Percentiles rank a stretch among this genome's conserved stretches.
These are phyloP conservation scores for Periconia digitata DNA, from an alignment of 2,329 filamentous ascomycete species.

Conservation along the genomic window DNA sequence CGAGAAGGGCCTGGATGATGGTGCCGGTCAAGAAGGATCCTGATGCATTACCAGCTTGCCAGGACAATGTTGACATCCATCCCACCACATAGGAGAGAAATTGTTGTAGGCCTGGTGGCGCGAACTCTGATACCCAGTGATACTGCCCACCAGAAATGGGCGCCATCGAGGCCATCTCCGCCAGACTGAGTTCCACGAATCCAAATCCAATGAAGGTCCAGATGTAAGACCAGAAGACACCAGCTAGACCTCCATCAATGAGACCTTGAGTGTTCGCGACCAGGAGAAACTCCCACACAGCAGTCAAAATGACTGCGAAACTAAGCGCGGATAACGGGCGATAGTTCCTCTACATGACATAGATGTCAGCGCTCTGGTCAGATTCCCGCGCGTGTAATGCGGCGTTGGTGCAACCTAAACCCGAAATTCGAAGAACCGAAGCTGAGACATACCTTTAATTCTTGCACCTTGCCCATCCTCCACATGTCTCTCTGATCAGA, in stretches of 20 bases:
- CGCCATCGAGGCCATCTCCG: slow-evolving; percentile 37
- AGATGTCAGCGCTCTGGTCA: not conserved
- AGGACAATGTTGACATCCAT: slow-evolving; percentile 49
- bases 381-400: not conserved
- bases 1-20: slow-evolving; percentile 41
- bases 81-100: slow-evolving; percentile 22
- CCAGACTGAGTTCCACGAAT: slow-evolving; percentile 31
- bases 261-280: slow-evolving; percentile 16
- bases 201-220: slow-evolving; percentile 35
- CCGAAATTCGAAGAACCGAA: not conserved
- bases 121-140: slow-evolving; percentile 23
- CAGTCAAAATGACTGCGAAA: slow-evolving; percentile 17
- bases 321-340: slow-evolving; percentile 14
- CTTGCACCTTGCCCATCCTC: slow-evolving; percentile 8
- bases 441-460: slow-evolving; percentile 2
- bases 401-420: not conserved
- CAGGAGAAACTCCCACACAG: slow-evolving; percentile 18
- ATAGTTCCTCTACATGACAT: not conserved
- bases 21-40: slow-evolving; percentile 47
- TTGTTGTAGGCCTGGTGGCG: slow-evolving; percentile 11
- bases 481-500: slow-evolving; percentile 8
- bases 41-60: slow-evolving; percentile 49
- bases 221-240: slow-evolving; percentile 38
- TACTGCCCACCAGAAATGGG: slow-evolving; percentile 22
- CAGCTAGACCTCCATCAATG: slow-evolving; percentile 37